phyloP scores from a whole-genome alignment of 192 early-diverging fungal species.

The Cetraspora pellucida region DNA sequence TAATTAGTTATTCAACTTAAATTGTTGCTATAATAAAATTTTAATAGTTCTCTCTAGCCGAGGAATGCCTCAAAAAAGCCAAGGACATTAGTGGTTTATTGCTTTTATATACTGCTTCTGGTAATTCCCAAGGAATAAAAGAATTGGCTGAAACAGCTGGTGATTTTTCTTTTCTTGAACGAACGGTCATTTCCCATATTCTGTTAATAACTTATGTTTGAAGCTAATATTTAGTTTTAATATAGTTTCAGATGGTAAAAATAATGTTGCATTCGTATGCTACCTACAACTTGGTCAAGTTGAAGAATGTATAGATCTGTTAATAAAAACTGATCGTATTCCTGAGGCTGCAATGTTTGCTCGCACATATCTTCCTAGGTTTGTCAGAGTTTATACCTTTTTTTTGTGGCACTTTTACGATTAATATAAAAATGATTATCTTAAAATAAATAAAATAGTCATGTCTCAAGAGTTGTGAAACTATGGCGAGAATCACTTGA shows the following conservation, averaged over 20 bases:
- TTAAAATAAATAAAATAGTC: conserved; percentile 37
- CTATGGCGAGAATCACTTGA: conserved; percentile 81
- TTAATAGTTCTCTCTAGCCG: conserved; percentile 62
- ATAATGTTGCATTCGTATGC: conserved; percentile 92
- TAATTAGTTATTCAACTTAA: background rate
- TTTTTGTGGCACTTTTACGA: background rate
- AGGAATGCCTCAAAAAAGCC: conserved; percentile 85
- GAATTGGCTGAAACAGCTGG: conserved; percentile 73
- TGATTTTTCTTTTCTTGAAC: conserved; percentile 11
- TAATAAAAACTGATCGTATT: conserved; percentile 83
- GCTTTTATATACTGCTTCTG: conserved; percentile 86
- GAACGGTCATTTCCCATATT: background rate
- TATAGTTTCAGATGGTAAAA: conserved; percentile 69
- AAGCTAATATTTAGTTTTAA: conserved; percentile 8
- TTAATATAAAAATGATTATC: background rate
- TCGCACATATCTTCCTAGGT: conserved; percentile 81
- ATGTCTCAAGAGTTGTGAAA: conserved; percentile 67
- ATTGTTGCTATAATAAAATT: background rate
- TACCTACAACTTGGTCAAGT: conserved; percentile 73
- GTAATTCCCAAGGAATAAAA: conserved; percentile 77
- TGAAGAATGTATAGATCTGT: conserved; percentile 83
- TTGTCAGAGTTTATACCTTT: background rate
- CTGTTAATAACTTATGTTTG: background rate
- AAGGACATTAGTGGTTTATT: conserved; percentile 90
- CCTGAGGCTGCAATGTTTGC: conserved; percentile 96